Conservation (phyloP, 2,329 filamentous ascomycete genomes). For the Huntiella decipiens region DNA sequence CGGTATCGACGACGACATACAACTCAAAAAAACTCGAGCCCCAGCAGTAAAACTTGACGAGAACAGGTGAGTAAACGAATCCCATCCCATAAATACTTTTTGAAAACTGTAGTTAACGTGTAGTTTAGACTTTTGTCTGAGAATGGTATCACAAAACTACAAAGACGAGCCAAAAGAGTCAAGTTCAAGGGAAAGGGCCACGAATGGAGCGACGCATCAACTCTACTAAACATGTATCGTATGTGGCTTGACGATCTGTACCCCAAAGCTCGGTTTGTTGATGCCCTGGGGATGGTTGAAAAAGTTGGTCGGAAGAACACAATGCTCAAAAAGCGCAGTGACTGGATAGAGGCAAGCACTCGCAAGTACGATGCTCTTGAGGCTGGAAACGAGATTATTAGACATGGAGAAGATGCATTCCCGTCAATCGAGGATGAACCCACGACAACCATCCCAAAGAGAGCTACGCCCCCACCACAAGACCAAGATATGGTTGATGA, state of each 20-base stretch:
- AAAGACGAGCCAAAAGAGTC: conserved; percentile 49
- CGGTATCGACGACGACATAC: conserved; percentile 74
- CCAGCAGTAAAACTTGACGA: conserved; percentile 81
- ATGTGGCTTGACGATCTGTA: conserved; percentile 94
- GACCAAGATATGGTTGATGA: conserved; percentile 22
- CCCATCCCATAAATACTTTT: not conserved
- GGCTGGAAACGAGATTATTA: conserved; percentile 16
- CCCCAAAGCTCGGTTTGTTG: conserved; percentile 81
- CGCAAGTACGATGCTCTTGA: conserved; percentile 20
- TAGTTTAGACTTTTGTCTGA: conserved; percentile 53
- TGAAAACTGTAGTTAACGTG: too few relatives aligned
- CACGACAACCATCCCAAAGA: too few relatives aligned
- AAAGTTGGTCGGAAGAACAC: conserved; percentile 75
- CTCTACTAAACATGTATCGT: conserved; percentile 78
- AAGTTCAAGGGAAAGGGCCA: conserved; percentile 86
- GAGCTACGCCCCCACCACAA: too few relatives aligned
- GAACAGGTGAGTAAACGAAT: conserved; percentile 30
- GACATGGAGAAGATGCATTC: conserved; percentile 10
- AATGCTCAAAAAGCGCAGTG: conserved; percentile 53
- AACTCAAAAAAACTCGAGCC: conserved; percentile 50
- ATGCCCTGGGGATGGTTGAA: conserved; percentile 78
- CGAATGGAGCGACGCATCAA: conserved; percentile 75
- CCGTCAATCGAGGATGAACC: not conserved
- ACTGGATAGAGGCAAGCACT: conserved; percentile 66
- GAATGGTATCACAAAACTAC: conserved; percentile 66